These are phyloP conservation scores for Westerdykella ornata DNA, from an alignment of 2,329 filamentous ascomycete genomes.

Conservation along the genomic window DNA sequence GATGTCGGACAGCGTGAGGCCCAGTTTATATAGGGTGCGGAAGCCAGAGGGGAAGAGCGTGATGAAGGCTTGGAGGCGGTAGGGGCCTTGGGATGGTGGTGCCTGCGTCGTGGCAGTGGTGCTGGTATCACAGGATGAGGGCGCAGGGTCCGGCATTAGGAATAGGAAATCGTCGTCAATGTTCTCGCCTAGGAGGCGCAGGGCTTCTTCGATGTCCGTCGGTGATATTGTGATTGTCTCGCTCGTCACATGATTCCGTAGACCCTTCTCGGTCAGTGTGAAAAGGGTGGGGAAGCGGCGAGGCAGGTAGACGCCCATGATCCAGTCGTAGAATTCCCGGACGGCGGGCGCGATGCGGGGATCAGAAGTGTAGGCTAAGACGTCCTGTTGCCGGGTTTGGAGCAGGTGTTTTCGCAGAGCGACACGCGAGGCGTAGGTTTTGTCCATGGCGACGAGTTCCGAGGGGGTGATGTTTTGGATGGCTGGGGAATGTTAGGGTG, in stretches of 20 bases:
- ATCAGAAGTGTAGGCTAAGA: slow-evolving; percentile 34
- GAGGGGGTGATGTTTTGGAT: slow-evolving; percentile 48
- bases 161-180: slow-evolving; percentile 57
- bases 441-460: slow-evolving; percentile 54
- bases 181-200: slow-evolving; percentile 46
- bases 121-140: too few species aligned
- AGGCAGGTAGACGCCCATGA: slow-evolving; percentile 51
- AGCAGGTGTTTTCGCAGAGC: slow-evolving; percentile 46
- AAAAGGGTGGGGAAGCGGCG: slow-evolving; percentile 52
- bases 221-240: slow-evolving; percentile 38
- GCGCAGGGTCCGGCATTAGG: slow-evolving; percentile 41
- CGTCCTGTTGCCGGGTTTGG: slow-evolving; percentile 38
- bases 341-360: slow-evolving; percentile 43
- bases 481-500: slow-evolving; percentile 31
- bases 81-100: slow-evolving; percentile 34
- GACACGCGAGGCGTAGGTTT: slow-evolving; percentile 51
- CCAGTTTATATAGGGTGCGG: slow-evolving; percentile 50
- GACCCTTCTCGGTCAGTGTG: slow-evolving; percentile 28
- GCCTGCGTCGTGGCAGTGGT: too few species aligned
- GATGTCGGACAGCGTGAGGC: slow-evolving; percentile 48
- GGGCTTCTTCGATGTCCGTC: slow-evolving; percentile 34
- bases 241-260: slow-evolving; percentile 42
- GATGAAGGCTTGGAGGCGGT: slow-evolving; percentile 52
- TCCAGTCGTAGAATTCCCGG: slow-evolving; percentile 51
- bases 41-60: slow-evolving; percentile 56